Base-by-base conservation (phyloP, 345 rosid genomes). In the Eucalyptus marginata region DNA sequence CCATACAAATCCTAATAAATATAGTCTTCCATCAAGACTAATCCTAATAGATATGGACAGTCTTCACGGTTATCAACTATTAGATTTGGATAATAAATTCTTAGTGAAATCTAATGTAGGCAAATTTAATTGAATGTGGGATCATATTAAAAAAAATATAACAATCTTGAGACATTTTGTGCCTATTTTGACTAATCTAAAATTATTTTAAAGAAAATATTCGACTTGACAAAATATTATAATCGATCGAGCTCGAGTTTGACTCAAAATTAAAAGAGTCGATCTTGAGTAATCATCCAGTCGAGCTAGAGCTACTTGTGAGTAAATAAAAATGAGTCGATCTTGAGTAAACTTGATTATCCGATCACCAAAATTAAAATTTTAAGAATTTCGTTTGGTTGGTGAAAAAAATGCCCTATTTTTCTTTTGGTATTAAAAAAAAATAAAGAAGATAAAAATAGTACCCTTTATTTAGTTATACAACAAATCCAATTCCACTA, bases 261-360 rank as follows among this genome's bases (percentile, higher is more conserved):
- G 8, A 11, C 47, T 11, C 8, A 12, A 76, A 76, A 36, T 40
- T 13, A 40, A 20, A 36, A 1, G 1, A 76, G 6, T 66, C 47
- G 0, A 10, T 10, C 27, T 76, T 22, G 47, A 76, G 47, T 20
- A 76, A 76, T 36, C 43, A 76, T 22, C 15, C 7, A 40, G 2
- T 13, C 2, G 4, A 76, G 47, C 9, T 40, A 6, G 2, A 76
- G 27, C 8, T 7, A 20, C 44, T 20, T 11, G 15, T 4, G 14
- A 9, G 8, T 40, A n/a, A n/a, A n/a, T n/a, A n/a, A n/a, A n/a
- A n/a, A n/a, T n/a, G 1, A 76, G 6, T 66, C 47, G 0, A 10
- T 10, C 27, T 76, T 22, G 47, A 76, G 47, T 20, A 36, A 40
- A 36, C 83, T 36, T 5, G 8, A 20, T 10, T 43, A 22, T 7